Evolutionary conservation across 805 yeast genomes (phyloP), one percentile per base, ranked within the genome.

Genomic region (Zygoascus flipseniorum): DNA sequence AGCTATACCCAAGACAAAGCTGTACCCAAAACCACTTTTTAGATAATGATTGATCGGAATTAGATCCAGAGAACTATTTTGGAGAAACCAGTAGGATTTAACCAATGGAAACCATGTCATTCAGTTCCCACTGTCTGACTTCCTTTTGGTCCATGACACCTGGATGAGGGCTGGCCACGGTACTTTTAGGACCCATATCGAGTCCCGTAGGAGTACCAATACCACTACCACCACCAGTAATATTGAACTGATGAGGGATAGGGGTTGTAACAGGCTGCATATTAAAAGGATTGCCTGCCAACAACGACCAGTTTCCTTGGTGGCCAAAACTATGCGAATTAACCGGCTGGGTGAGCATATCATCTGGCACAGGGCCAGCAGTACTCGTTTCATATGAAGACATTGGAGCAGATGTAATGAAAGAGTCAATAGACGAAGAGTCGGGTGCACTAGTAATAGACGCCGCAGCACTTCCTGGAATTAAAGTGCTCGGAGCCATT

Each of bases 201-300:
- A 42, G 16, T 18, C 19, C 26, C 4, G 20, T n/a, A n/a, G 49
- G 49, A 4, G 49, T 46, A 11, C 37, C 23, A 14, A 46, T n/a
- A 6, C 31, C 31, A 16, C 37, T 31, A 46, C 9, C 18, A 13
- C 16, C 20, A 9, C 49, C 49, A 35, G 16, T 10, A 4, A 42
- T 13, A 19, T 42, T 42, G 26, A 42, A 42, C 44, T 42, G 44
- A 18, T 42, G 44, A 16, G 44, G 44, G 18, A 46, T 46, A 31
- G 49, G 49, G 16, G 49, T 46, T 13, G 49, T 18, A 13, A 31
- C 42, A 14, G 49, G 49, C 26, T 28, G 49, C 49, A 46, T 46
- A 39, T 46, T 46, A 28, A 46, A 46, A 11, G 49, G 49, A 23
- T 46, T 46, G 16, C 49, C 49, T 13, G 49, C 49, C 41, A 46